Evolutionary conservation across 2,329 filamentous ascomycete genomes (phyloP), one percentile per base, ranked within the genome.

Genomic region (Gremmenia infestans): DNA sequence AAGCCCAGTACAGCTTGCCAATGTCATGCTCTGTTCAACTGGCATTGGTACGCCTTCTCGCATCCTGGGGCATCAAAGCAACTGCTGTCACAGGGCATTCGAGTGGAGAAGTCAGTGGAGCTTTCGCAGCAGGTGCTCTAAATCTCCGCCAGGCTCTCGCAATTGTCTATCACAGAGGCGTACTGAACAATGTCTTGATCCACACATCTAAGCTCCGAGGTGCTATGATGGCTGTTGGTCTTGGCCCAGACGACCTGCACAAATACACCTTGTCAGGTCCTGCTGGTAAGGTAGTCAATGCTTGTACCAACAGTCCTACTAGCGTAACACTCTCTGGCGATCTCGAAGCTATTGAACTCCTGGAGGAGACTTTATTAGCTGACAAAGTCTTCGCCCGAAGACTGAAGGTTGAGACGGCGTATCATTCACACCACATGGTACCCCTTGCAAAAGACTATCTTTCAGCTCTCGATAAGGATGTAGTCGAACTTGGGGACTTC

Each of bases 21-120:
- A 19, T 67, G 2, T 72, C 67, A 50, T 71, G 68, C 7, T 69
- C 70, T 2, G n/a, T 74, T 3, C 72, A 73, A 52, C 53, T 73
- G 14, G 68, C 50, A 25, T 52, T 73, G 1, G 62, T 71, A 0
- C 62, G 69, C 17, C 52, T 72, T 1, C 61, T 72, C 12, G 22
- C 25, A 14, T 54, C 50, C 9, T 64, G 60, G 60, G 61, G 58
- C 35, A 56, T 68, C 23, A 40, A 8, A 3, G 62, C 63, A 5
- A 15, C 57, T 11, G 63, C 60, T 5, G 64, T 68, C 2, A 61
- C 64, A 11, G 65, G 68, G 1, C 68, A 70, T 55, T 69, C 67
- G 1, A 64, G 60, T 40, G 67, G 67, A 9, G 68, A 69, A 48
- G 68, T 68, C 40, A 63, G 58, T 8, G 67, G 67, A 12, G 66